Conservation (phyloP, 108 stramenopile species). For the Skeletonema costatum region DNA sequence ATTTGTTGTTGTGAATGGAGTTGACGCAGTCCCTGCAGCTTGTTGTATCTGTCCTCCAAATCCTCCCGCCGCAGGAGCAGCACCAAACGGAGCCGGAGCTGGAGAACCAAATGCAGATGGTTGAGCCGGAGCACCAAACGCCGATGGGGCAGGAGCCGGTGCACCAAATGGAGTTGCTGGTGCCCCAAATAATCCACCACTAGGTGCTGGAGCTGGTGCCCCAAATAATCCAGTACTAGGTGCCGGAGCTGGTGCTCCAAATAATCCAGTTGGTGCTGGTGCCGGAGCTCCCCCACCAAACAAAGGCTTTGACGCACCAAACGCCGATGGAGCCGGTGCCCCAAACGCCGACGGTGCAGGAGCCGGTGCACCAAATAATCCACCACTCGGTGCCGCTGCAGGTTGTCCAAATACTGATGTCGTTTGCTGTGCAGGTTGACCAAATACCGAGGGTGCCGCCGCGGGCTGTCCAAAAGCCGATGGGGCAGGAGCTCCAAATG, state of each 20-base stretch:
- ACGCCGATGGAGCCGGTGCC: slow-evolving; percentile 52
- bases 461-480: slow-evolving; percentile 21
- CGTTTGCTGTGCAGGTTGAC: not conserved
- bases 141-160: slow-evolving; percentile 43
- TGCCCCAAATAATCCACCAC: slow-evolving; percentile 57
- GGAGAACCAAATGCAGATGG: slow-evolving; percentile 58
- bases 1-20: slow-evolving; percentile 59
- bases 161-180: slow-evolving; percentile 41
- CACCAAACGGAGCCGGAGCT: slow-evolving; percentile 45
- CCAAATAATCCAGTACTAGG: slow-evolving; percentile 18
- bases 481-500: slow-evolving; percentile 22
- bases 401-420: slow-evolving; percentile 4
- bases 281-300: slow-evolving; percentile 36
- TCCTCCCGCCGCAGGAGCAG: slow-evolving; percentile 21
- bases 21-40: slow-evolving; percentile 51
- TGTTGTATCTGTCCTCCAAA: slow-evolving; percentile 5
- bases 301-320: slow-evolving; percentile 57
- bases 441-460: slow-evolving; percentile 23
- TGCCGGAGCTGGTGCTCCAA: slow-evolving; percentile 31
- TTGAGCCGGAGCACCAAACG: slow-evolving; percentile 52
- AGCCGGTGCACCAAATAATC: slow-evolving; percentile 51
- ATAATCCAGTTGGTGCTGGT: slow-evolving; percentile 34
- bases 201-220: slow-evolving; percentile 53
- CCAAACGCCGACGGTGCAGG: slow-evolving; percentile 45
- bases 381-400: slow-evolving; percentile 40